Evolutionary conservation across 2,329 filamentous ascomycete genomes (phyloP).

Genomic region (Claviceps arundinis): DNA sequence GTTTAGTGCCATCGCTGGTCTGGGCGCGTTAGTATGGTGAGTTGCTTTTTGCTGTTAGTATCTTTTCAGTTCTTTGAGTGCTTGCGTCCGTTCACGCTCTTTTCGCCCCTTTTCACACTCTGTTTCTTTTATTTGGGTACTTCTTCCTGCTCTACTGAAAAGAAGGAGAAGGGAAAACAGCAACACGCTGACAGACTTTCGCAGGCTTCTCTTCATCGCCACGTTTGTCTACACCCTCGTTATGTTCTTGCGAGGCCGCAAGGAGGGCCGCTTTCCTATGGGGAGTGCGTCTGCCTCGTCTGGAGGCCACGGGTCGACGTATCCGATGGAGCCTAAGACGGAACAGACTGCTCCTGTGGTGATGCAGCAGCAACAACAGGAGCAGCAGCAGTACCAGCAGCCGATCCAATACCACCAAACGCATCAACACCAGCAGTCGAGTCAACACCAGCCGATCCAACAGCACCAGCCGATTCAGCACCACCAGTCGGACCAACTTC

Average conservation of each 20-base stretch:
- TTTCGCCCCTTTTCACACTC: no score
- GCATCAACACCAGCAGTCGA: conserved; percentile 9
- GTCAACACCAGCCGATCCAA: conserved; percentile 6
- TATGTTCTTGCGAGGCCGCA: conserved; percentile 23
- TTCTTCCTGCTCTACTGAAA: no score
- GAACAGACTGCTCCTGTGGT: conserved; percentile 8
- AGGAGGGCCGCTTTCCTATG: conserved; percentile 22
- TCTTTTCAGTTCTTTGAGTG: not conserved
- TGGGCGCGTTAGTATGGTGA: conserved; percentile 31
- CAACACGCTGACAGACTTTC: not conserved
- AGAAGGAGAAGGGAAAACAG: not conserved
- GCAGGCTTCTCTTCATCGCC: conserved; percentile 25
- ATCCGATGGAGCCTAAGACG: conserved; percentile 22
- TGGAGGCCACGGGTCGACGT: conserved; percentile 6
- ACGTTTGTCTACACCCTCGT: conserved; percentile 23
- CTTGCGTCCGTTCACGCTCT: not conserved
- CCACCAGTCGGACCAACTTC: not conserved
- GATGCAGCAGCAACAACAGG: conserved; percentile 10
- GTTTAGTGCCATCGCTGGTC: conserved; percentile 27
- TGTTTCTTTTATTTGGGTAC: no score
- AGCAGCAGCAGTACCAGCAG: conserved; percentile 10
- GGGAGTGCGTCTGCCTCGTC: conserved; percentile 3
- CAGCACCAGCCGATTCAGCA: conserved; percentile 1
- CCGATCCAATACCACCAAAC: conserved; percentile 7
- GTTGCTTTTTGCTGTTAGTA: conserved; percentile 6